Evolutionary conservation across 495 filamentous ascomycete species (phyloP).

Genomic region (Jackrogersella multiformis): DNA sequence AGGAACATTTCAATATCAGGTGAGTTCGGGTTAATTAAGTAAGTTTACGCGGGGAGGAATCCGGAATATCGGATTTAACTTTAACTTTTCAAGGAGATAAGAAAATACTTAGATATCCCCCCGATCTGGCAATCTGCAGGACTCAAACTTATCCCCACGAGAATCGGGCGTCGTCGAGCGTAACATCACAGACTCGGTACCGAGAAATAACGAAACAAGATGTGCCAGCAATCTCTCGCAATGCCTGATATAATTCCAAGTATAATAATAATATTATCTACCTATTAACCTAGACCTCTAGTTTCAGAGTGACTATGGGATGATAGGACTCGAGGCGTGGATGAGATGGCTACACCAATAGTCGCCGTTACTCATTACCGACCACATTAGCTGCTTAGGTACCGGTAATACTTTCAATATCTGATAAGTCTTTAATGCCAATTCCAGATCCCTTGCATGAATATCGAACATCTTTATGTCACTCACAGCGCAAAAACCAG

Average conservation of each 20-base stretch:
- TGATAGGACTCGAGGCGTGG: too few relatives aligned
- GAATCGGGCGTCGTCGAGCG: background rate
- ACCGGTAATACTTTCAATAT: background rate
- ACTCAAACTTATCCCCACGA: background rate
- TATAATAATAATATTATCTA: too few relatives aligned
- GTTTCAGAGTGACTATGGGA: too few relatives aligned
- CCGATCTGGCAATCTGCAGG: background rate
- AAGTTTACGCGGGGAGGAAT: background rate
- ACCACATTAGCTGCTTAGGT: too few relatives aligned
- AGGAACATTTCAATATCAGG: background rate
- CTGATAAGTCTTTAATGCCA: background rate
- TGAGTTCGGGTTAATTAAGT: background rate
- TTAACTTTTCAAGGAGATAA: constrained; percentile 3
- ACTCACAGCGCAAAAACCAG: background rate
- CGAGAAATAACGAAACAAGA: too few relatives aligned
- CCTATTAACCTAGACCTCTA: too few relatives aligned
- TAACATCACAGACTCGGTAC: background rate
- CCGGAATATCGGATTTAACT: background rate
- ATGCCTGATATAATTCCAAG: background rate
- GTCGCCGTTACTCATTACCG: background rate
- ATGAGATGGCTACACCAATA: background rate
- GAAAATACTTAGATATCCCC: background rate
- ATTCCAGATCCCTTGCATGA: background rate
- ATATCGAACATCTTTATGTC: background rate
- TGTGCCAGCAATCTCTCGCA: too few relatives aligned